Conservation (phyloP, 2,329 filamentous ascomycete species). For the Colletotrichum plurivorum region DNA sequence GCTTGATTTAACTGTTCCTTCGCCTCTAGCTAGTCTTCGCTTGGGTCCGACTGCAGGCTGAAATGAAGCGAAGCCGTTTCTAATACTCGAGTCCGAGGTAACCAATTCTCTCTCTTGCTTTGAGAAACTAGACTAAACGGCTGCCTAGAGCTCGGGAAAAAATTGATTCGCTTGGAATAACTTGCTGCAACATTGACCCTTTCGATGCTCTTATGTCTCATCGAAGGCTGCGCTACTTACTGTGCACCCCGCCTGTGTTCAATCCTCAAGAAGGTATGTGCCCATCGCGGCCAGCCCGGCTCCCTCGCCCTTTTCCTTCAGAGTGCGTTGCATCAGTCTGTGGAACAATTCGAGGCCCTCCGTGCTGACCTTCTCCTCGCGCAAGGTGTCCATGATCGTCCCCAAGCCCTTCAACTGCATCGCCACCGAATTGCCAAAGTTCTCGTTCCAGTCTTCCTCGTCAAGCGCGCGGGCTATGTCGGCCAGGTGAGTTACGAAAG, state of each 20-base stretch:
- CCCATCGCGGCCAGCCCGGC: constrained; percentile 28
- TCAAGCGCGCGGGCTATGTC: constrained; percentile 43
- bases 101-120: too few relatives aligned
- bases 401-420: constrained; percentile 45
- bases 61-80: too few relatives aligned
- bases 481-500: constrained; percentile 45
- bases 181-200: too few relatives aligned
- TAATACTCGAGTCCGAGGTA: too few relatives aligned
- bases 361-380: constrained; percentile 44
- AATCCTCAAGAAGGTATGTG: not conserved
- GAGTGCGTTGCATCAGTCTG: constrained; percentile 37
- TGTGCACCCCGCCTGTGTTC: not conserved
- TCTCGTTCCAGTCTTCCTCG: constrained; percentile 42
- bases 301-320: constrained; percentile 36
- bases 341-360: constrained; percentile 4
- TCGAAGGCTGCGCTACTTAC: too few relatives aligned
- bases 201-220: too few relatives aligned
- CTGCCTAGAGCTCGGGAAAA: too few relatives aligned
- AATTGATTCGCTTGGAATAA: too few relatives aligned
- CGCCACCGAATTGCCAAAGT: constrained; percentile 45
- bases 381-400: constrained; percentile 45
- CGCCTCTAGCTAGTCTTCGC: too few relatives aligned
- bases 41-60: too few relatives aligned
- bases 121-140: too few relatives aligned
- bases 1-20: too few relatives aligned